These are phyloP conservation scores for Cladophialophora chaetospira DNA, from an alignment of 2,329 filamentous ascomycete species.

Conservation along the genomic window DNA sequence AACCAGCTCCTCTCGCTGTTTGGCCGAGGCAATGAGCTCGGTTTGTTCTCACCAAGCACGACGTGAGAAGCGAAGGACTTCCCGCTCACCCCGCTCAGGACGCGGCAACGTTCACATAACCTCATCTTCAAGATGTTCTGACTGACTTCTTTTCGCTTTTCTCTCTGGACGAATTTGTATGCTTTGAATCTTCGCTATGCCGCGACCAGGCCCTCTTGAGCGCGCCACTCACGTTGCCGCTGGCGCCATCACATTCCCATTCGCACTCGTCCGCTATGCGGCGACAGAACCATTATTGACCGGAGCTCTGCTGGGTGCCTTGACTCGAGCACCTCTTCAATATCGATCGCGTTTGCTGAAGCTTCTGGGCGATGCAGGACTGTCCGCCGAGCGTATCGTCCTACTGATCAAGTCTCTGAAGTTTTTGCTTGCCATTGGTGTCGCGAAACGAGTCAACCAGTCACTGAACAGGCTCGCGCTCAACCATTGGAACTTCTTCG, in stretches of 20 bases:
- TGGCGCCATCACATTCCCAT: slow-evolving; percentile 17
- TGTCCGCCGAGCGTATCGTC: slow-evolving; percentile 18
- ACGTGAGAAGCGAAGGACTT: no score
- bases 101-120: no score
- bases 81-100: not conserved
- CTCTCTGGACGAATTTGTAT: not conserved
- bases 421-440: slow-evolving; percentile 55
- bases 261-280: slow-evolving; percentile 15
- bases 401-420: slow-evolving; percentile 38
- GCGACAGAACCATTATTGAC: slow-evolving; percentile 29
- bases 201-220: slow-evolving; percentile 13
- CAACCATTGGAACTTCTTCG: slow-evolving; percentile 44
- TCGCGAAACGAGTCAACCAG: slow-evolving; percentile 53
- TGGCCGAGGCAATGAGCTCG: not conserved
- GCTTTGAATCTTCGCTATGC: slow-evolving; percentile 8
- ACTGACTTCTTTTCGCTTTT: not conserved
- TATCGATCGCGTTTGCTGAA: slow-evolving; percentile 22
- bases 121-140: no score
- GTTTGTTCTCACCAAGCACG: no score
- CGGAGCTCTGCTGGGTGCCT: slow-evolving; percentile 24
- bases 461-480: slow-evolving; percentile 55
- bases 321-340: slow-evolving; percentile 25
- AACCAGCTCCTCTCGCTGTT: not conserved
- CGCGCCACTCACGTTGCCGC: slow-evolving; percentile 13
- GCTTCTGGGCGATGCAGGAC: slow-evolving; percentile 9